These are phyloP conservation scores for Cercis canadensis DNA, from an alignment of 306 rosid species.

Conservation along the genomic window DNA sequence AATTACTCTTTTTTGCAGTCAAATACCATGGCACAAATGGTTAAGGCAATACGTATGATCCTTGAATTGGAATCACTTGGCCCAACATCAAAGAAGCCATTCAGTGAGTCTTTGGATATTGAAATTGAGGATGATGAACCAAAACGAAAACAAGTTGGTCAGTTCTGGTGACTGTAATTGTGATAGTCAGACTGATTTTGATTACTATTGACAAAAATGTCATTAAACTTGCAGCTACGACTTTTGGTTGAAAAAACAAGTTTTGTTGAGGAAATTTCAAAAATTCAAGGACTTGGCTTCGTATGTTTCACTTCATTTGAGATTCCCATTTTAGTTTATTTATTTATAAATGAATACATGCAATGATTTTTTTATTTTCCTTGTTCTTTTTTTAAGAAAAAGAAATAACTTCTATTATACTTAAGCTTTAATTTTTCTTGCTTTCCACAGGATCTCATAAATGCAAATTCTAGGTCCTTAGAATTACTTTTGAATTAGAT, in stretches of 20 bases:
- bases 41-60: constrained; percentile 92
- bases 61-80: constrained; percentile 72
- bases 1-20: constrained; percentile 49
- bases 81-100: constrained; percentile 50
- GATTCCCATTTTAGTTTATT: constrained; percentile 22
- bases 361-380: too few species aligned
- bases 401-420: constrained; percentile 7
- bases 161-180: too few species aligned
- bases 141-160: constrained; percentile 74
- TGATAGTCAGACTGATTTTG: too few species aligned
- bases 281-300: constrained; percentile 62
- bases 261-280: constrained; percentile 72
- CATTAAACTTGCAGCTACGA: constrained; percentile 72
- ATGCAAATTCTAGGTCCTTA: constrained; percentile 57
- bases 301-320: constrained; percentile 43
- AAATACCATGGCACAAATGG: constrained; percentile 95
- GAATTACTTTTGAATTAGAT: constrained; percentile 85
- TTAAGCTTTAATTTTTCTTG: constrained; percentile 25
- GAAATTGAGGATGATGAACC: constrained; percentile 91
- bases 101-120: constrained; percentile 59
- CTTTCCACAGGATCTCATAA: constrained; percentile 55
- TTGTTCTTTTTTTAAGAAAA: constrained; percentile 14
- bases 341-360: constrained; percentile 5
- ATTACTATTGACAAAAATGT: constrained; percentile 9
- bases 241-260: constrained; percentile 78